phyloP scores from a whole-genome alignment of 2,329 filamentous ascomycete genomes.

The Aspergillus sp. region DNA sequence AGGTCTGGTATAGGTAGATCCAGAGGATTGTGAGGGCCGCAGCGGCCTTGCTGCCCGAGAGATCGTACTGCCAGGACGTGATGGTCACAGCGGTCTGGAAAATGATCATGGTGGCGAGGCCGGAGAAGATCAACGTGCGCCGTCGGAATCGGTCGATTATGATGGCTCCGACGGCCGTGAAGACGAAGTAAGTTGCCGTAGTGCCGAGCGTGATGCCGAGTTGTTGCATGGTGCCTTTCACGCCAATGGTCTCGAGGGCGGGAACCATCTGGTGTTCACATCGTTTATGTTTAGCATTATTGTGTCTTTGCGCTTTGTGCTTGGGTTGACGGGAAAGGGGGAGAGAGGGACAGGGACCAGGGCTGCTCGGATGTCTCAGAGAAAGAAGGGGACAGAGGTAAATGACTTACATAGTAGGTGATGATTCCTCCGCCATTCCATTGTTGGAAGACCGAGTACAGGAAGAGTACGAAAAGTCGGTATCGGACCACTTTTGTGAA shows the following conservation, averaged over 20 bases:
- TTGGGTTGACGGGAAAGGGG: too few species aligned
- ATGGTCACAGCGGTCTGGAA: constrained; percentile 49
- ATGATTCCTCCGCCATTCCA: constrained; percentile 52
- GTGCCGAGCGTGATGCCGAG: constrained; percentile 47
- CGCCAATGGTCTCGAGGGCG: constrained; percentile 45
- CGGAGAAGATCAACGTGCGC: constrained; percentile 47
- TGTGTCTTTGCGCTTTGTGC: neutral
- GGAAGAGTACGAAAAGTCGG: constrained; percentile 44
- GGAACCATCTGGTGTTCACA: constrained; percentile 27
- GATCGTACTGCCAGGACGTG: constrained; percentile 48
- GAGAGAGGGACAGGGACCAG: neutral
- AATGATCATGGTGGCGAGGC: constrained; percentile 45
- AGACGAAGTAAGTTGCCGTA: constrained; percentile 48
- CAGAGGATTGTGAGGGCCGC: constrained; percentile 47
- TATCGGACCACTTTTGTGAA: constrained; percentile 46
- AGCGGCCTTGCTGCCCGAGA: constrained; percentile 31
- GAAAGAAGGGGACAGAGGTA: neutral
- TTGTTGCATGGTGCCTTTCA: constrained; percentile 37
- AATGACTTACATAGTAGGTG: constrained; percentile 38
- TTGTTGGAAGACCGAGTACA: constrained; percentile 50
- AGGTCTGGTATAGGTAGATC: constrained; percentile 52
- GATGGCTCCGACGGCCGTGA: constrained; percentile 44
- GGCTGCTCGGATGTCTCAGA: neutral
- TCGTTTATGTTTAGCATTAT: neutral
- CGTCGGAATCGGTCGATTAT: constrained; percentile 45